Conservation (phyloP, 2,329 filamentous ascomycete species). For the Rosellinia necatrix region DNA sequence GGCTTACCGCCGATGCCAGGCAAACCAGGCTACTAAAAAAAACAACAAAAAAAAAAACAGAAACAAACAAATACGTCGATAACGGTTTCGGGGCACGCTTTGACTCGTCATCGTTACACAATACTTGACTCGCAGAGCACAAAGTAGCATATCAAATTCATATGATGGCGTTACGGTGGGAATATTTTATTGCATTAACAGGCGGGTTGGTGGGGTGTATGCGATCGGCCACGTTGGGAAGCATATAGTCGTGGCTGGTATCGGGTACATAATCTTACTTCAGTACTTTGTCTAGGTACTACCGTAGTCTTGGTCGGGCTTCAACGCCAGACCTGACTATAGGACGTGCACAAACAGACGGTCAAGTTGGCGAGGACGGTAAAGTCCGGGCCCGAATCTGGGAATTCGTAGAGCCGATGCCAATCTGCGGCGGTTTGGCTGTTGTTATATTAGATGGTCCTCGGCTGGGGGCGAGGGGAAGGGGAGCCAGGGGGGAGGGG, state of each 20-base stretch:
- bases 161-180: slow-evolving; percentile 24
- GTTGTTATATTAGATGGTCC: slow-evolving; percentile 9
- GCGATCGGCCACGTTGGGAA: slow-evolving; percentile 13
- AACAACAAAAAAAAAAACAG: no score
- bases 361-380: background rate
- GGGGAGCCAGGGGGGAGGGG: background rate
- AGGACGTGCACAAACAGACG: background rate
- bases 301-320: background rate
- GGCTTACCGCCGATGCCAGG: slow-evolving; percentile 62
- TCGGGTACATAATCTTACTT: slow-evolving; percentile 23
- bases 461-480: slow-evolving; percentile 2
- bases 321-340: background rate
- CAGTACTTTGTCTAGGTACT: background rate
- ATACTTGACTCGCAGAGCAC: no score
- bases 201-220: slow-evolving; percentile 13
- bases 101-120: background rate
- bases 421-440: background rate
- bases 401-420: background rate
- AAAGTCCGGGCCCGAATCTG: background rate
- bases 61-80: background rate
- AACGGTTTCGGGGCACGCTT: background rate
- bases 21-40: slow-evolving; percentile 57
- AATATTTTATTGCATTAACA: slow-evolving; percentile 22
- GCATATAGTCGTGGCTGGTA: slow-evolving; percentile 8
- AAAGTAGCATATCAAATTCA: slow-evolving; percentile 15